phyloP scores from a whole-genome alignment of 176 grass and related monocot genomes.

The Musa beccarii region DNA sequence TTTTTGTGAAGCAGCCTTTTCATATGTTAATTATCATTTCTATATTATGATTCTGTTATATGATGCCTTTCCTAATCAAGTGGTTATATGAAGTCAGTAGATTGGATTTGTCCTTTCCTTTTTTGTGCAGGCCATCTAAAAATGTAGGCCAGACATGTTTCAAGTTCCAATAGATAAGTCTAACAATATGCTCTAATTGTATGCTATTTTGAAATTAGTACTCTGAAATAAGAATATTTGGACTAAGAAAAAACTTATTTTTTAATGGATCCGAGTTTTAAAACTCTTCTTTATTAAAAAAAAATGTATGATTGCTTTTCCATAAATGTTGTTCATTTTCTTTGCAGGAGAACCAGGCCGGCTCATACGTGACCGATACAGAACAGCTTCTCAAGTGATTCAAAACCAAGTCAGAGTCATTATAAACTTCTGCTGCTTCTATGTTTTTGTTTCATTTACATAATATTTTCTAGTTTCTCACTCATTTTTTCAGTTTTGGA shows the following conservation, averaged over 20 bases:
- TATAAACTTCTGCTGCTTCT: not conserved
- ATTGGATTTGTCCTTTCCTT: not conserved
- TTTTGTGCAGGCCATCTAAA: not conserved
- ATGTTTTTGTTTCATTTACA: not conserved
- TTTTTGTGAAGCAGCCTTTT: not conserved
- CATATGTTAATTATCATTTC: not conserved
- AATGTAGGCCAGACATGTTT: not conserved
- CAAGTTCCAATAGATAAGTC: not conserved
- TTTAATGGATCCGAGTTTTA: not conserved
- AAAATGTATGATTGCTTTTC: not conserved
- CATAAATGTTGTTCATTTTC: conserved; percentile 14
- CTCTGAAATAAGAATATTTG: not conserved
- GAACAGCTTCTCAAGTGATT: conserved; percentile 87
- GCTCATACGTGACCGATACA: conserved; percentile 80
- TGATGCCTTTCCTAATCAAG: not conserved
- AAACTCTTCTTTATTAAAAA: not conserved
- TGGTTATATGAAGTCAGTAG: not conserved
- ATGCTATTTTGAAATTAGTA: too few relatives aligned
- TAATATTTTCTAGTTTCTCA: not conserved
- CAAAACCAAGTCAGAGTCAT: conserved; percentile 81
- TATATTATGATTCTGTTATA: not conserved
- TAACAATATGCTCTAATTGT: not conserved
- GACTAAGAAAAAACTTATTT: not conserved
- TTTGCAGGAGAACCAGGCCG: conserved; percentile 79
- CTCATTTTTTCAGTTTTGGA: not conserved